Evolutionary conservation across 1,284 basidiomycete species (phyloP).

Genomic region (Ceratobasidium sp.): DNA sequence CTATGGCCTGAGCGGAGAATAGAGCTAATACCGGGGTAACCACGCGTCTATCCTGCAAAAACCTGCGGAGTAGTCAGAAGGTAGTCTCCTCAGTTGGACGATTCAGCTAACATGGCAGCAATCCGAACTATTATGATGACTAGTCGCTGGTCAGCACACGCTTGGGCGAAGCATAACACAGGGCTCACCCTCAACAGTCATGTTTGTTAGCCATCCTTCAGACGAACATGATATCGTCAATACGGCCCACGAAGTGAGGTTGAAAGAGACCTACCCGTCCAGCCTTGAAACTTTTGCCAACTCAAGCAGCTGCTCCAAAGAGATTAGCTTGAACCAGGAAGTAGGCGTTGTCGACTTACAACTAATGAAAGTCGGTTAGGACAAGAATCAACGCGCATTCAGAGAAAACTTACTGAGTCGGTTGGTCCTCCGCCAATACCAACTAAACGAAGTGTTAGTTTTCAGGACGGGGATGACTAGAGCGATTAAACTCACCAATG

Average conservation of each 20-base stretch:
- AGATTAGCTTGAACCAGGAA: not conserved
- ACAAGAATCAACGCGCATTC: not conserved
- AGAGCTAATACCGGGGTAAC: slow-evolving; percentile 23
- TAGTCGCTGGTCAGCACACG: not conserved
- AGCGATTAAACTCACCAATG: slow-evolving; percentile 17
- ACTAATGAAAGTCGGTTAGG: slow-evolving; percentile 20
- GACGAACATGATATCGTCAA: slow-evolving; percentile 20
- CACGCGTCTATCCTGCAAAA: slow-evolving; percentile 39
- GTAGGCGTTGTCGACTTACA: slow-evolving; percentile 14
- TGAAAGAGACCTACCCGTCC: slow-evolving; percentile 30
- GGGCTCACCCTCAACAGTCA: slow-evolving; percentile 42
- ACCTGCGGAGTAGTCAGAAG: slow-evolving; percentile 8
- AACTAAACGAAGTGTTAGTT: slow-evolving; percentile 8
- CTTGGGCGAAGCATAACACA: not conserved
- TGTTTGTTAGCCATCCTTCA: slow-evolving; percentile 44
- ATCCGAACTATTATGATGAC: slow-evolving; percentile 44
- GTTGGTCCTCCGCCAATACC: slow-evolving; percentile 39
- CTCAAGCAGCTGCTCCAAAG: slow-evolving; percentile 31
- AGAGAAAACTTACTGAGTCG: slow-evolving; percentile 36
- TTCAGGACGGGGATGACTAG: no score
- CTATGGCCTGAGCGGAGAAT: slow-evolving; percentile 39
- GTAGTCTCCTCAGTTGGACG: not conserved
- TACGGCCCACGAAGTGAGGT: not conserved
- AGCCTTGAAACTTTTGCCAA: slow-evolving; percentile 45
- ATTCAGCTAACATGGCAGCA: slow-evolving; percentile 37